Evolutionary conservation across 345 rosid genomes (phyloP).

Genomic region (Lumnitzera racemosa): DNA sequence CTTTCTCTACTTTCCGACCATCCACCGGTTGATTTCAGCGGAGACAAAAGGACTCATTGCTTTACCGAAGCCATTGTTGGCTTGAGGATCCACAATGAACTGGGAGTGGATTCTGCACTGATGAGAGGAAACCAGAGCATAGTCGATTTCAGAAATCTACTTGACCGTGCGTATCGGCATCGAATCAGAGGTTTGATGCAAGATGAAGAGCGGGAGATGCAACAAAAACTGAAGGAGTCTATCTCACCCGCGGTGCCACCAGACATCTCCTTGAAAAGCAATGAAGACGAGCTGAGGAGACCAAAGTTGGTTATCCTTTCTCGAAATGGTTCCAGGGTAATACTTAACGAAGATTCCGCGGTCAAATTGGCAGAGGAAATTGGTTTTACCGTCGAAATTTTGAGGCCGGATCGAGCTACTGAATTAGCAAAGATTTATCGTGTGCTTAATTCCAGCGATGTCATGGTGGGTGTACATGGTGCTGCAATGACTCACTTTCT

Average conservation of each 20-base stretch:
- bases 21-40: slow-evolving; percentile 43
- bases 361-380: slow-evolving; percentile 51
- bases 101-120: slow-evolving; percentile 42
- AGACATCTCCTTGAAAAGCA: slow-evolving; percentile 2
- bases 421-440: slow-evolving; percentile 65
- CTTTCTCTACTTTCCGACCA: slow-evolving; percentile 50
- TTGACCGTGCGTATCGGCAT: slow-evolving; percentile 48
- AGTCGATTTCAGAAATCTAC: slow-evolving; percentile 51
- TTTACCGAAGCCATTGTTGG: slow-evolving; percentile 72
- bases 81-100: slow-evolving; percentile 68
- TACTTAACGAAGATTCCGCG: slow-evolving; percentile 48
- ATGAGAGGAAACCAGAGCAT: slow-evolving; percentile 35
- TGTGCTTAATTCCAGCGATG: slow-evolving; percentile 56
- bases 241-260: slow-evolving; percentile 16
- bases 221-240: slow-evolving; percentile 18
- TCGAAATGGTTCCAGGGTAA: slow-evolving; percentile 55
- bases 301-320: slow-evolving; percentile 68
- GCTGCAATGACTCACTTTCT: slow-evolving; percentile 93
- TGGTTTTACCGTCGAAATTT: slow-evolving; percentile 51
- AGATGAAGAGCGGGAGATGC: slow-evolving; percentile 34
- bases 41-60: slow-evolving; percentile 72
- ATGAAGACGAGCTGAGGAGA: slow-evolving; percentile 17
- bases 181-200: slow-evolving; percentile 42
- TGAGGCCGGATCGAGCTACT: slow-evolving; percentile 44
- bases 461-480: slow-evolving; percentile 82